A percentile compares a stretch with the other conserved stretches of the same genome.
phyloP scores from a whole-genome alignment of 257 asterid genomes.

The Plectranthus barbatus region DNA sequence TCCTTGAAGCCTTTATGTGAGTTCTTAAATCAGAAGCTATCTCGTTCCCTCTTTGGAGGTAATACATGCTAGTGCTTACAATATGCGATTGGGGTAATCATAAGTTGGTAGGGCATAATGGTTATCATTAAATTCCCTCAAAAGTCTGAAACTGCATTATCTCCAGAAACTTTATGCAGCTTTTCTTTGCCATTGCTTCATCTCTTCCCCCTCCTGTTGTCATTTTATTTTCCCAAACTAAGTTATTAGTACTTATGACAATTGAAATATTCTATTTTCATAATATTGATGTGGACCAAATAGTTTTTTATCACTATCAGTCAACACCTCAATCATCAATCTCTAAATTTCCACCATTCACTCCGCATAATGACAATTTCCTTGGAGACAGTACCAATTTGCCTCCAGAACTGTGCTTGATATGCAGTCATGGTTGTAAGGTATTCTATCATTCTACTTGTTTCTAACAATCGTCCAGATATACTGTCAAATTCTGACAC shows the following conservation, averaged over 20 bases:
- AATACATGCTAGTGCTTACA: conserved; percentile 20
- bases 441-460: conserved; percentile 25
- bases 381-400: conserved; percentile 30
- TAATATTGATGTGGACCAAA: conserved; percentile 79
- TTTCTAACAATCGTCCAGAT: conserved; percentile 14
- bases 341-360: conserved; percentile 54
- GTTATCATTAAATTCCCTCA: neutral
- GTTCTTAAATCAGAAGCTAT: no score
- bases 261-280: conserved; percentile 21
- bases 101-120: neutral
- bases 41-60: no score
- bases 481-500: conserved; percentile 14
- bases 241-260: conserved; percentile 5
- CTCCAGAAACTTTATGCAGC: neutral
- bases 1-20: no score
- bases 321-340: conserved; percentile 79
- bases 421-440: conserved; percentile 75
- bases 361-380: conserved; percentile 38
- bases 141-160: neutral
- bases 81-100: neutral
- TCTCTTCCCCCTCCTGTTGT: neutral
- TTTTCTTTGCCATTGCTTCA: neutral
- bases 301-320: conserved; percentile 63
- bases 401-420: conserved; percentile 64
- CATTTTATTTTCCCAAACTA: neutral